These are phyloP conservation scores for Linum trigynum DNA, from an alignment of 345 rosid genomes.

Conservation along the genomic window DNA sequence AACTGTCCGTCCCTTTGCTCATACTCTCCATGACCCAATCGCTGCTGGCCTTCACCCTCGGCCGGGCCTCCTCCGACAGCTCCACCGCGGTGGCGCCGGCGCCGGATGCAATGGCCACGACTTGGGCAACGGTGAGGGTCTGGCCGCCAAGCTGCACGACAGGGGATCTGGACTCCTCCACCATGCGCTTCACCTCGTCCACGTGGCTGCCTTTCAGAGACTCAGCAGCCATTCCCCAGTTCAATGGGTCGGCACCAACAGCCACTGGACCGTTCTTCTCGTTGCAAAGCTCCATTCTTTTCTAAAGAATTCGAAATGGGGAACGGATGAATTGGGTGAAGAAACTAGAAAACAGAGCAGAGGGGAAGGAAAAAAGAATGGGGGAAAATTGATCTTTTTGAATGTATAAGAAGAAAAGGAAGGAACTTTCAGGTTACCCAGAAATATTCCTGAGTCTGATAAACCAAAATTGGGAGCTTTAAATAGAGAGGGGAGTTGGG, in stretches of 20 bases:
- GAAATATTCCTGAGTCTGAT: conserved; percentile 3
- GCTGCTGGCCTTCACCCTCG: conserved; percentile 6
- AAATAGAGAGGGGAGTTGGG: neutral
- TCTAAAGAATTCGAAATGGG: neutral
- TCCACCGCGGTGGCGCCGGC: neutral
- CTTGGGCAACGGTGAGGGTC: neutral
- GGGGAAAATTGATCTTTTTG: neutral
- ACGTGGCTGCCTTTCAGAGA: conserved; percentile 3
- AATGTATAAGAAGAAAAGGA: neutral
- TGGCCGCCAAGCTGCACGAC: neutral
- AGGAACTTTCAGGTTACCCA: conserved; percentile 6
- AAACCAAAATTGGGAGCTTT: neutral
- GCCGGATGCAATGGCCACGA: neutral
- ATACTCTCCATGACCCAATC: conserved; percentile 5
- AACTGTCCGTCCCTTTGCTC: conserved; percentile 1
- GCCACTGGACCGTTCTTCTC: neutral
- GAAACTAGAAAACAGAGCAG: too few relatives aligned
- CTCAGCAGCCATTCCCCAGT: conserved; percentile 7
- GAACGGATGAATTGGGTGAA: neutral
- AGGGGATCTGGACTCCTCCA: neutral
- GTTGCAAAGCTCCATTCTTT: neutral
- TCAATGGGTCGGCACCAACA: neutral
- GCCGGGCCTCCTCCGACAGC: conserved; percentile 8
- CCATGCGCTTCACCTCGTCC: conserved; percentile 7
- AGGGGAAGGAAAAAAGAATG: too few relatives aligned